Conservation (phyloP, 768 basidiomycete species). For the Coprinopsis sp. region DNA sequence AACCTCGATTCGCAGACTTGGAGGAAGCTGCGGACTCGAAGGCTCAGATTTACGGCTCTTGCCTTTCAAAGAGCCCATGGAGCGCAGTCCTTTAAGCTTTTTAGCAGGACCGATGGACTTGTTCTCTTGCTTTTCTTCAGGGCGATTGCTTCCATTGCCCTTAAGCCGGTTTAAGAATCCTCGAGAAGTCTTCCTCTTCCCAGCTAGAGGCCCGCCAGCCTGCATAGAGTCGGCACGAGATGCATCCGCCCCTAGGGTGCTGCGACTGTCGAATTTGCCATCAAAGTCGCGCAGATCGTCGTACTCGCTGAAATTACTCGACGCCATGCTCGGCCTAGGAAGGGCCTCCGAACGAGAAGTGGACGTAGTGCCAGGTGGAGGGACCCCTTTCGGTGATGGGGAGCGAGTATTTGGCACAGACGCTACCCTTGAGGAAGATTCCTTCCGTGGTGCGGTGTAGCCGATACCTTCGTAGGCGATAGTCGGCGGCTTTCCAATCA, state of each 20-base stretch:
- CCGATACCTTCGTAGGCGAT: conserved; percentile 84
- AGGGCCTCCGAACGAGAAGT: conserved; percentile 28
- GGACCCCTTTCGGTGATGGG: conserved; percentile 1
- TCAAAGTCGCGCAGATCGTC: conserved; percentile 86
- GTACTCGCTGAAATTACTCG: conserved; percentile 77
- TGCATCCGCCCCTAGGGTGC: conserved; percentile 60
- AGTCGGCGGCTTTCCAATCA: conserved; percentile 92
- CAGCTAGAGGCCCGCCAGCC: conserved; percentile 22
- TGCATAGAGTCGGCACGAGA: conserved; percentile 22
- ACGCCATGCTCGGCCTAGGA: conserved; percentile 67
- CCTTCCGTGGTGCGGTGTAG: conserved; percentile 47
- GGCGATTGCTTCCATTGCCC: conserved; percentile 31
- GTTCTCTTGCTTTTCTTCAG: conserved; percentile 24
- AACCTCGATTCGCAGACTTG: conserved; percentile 48
- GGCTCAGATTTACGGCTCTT: conserved; percentile 38
- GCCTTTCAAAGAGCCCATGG: conserved; percentile 76
- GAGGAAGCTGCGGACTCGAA: conserved; percentile 50
- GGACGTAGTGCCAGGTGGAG: conserved; percentile 28
- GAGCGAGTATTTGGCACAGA: conserved; percentile 24
- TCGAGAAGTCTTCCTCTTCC: conserved; percentile 57
- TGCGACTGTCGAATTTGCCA: conserved; percentile 77
- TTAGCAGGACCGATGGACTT: conserved; percentile 37
- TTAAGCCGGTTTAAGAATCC: conserved; percentile 66
- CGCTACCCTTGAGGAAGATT: conserved; percentile 13
- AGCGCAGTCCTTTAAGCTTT: conserved; percentile 69